These are phyloP conservation scores for Aspergillus cavernicola DNA, from an alignment of 495 filamentous ascomycete species.

Conservation along the genomic window DNA sequence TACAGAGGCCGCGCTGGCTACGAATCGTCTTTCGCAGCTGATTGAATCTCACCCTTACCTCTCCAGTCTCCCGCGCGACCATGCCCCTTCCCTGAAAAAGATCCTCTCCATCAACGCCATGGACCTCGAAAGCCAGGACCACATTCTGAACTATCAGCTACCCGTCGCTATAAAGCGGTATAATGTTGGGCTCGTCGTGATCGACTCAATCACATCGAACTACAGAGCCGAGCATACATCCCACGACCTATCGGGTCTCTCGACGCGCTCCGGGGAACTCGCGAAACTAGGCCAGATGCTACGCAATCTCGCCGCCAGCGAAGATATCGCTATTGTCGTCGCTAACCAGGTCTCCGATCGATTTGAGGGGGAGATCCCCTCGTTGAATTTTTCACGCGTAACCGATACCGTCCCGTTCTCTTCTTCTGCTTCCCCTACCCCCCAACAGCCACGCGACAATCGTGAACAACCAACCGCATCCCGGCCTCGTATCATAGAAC, in stretches of 20 bases:
- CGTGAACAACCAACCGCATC: slow-evolving; percentile 26
- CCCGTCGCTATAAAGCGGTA: slow-evolving; percentile 76
- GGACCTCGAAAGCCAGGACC: slow-evolving; percentile 92
- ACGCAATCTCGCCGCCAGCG: slow-evolving; percentile 64
- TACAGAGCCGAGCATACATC: slow-evolving; percentile 77
- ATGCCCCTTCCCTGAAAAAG: slow-evolving; percentile 60
- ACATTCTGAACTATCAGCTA: slow-evolving; percentile 87
- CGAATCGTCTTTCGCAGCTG: slow-evolving; percentile 74
- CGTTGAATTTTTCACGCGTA: slow-evolving; percentile 3
- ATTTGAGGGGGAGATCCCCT: slow-evolving; percentile 49
- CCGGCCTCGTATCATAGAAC: slow-evolving; percentile 14
- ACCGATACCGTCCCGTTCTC: slow-evolving; percentile 4
- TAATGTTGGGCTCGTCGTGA: slow-evolving; percentile 71
- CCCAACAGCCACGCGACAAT: slow-evolving; percentile 13
- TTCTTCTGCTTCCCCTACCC: slow-evolving; percentile 13
- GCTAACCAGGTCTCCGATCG: slow-evolving; percentile 96
- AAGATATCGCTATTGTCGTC: slow-evolving; percentile 80
- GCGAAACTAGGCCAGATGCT: slow-evolving; percentile 72
- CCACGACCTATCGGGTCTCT: slow-evolving; percentile 33
- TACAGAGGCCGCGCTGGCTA: slow-evolving; percentile 84
- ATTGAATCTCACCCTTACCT: slow-evolving; percentile 64
- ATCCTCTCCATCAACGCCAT: slow-evolving; percentile 80
- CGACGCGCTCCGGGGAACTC: slow-evolving; percentile 61
- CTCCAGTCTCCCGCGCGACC: slow-evolving; percentile 36
- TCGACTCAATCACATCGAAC: slow-evolving; percentile 92